Conservation (phyloP, 1,284 basidiomycete species). For the Tilletia setariae region DNA sequence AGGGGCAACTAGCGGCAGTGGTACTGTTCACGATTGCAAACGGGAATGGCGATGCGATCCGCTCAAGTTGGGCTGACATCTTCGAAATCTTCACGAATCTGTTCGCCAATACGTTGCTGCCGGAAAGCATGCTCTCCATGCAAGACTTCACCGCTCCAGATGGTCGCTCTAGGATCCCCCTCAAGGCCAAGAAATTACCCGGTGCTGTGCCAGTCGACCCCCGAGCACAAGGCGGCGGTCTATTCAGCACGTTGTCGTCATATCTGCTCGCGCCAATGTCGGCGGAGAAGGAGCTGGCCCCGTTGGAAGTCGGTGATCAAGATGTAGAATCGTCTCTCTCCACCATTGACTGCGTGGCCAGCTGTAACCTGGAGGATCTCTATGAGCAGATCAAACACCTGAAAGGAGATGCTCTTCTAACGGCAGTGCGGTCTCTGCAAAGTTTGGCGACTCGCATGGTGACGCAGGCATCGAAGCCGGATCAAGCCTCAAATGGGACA, state of each 20-base stretch:
- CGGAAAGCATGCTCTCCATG: slow-evolving; percentile 82
- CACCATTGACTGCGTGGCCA: slow-evolving; percentile 89
- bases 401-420: slow-evolving; percentile 63
- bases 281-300: slow-evolving; percentile 65
- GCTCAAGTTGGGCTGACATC: slow-evolving; percentile 84
- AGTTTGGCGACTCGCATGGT: slow-evolving; percentile 80
- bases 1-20: slow-evolving; percentile 92
- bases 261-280: slow-evolving; percentile 93
- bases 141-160: slow-evolving; percentile 72
- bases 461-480: slow-evolving; percentile 57
- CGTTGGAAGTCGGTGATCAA: slow-evolving; percentile 70
- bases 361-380: slow-evolving; percentile 88
- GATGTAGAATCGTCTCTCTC: slow-evolving; percentile 92
- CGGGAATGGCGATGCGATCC: slow-evolving; percentile 87
- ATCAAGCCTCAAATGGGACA: slow-evolving; percentile 32
- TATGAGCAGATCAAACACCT: slow-evolving; percentile 86
- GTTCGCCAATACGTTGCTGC: slow-evolving; percentile 83
- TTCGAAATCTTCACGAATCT: slow-evolving; percentile 98
- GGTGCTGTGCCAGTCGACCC: slow-evolving; percentile 80
- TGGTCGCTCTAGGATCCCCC: slow-evolving; percentile 27
- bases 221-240: slow-evolving; percentile 74
- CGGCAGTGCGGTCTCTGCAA: slow-evolving; percentile 80
- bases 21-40: slow-evolving; percentile 97
- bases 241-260: slow-evolving; percentile 89
- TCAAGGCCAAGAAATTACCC: slow-evolving; percentile 60